Evolutionary conservation across 2,329 filamentous ascomycete genomes (phyloP).

Genomic region (Aspergillus arachidicola): DNA sequence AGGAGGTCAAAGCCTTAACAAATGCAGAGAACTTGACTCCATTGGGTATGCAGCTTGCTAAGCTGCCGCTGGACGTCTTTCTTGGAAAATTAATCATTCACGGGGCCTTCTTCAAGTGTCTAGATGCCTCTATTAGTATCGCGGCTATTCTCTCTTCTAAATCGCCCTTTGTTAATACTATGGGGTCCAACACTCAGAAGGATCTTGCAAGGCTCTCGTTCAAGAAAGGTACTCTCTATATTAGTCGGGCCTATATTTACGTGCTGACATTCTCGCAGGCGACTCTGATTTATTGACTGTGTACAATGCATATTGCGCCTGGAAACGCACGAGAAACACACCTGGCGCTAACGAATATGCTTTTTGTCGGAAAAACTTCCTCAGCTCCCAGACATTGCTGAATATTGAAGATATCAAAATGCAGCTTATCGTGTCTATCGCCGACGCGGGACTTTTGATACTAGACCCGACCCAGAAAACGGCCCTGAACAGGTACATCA

Average conservation of each 20-base stretch:
- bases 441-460: conserved; percentile 80
- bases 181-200: conserved; percentile 80
- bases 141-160: conserved; percentile 94
- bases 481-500: conserved; percentile 62
- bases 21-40: conserved; percentile 79
- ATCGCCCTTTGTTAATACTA: conserved; percentile 85
- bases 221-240: conserved; percentile 58
- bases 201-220: conserved; percentile 78
- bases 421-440: conserved; percentile 81
- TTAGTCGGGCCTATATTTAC: not conserved
- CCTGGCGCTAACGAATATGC: conserved; percentile 74
- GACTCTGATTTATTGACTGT: conserved; percentile 91
- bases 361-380: conserved; percentile 93
- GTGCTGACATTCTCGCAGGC: conserved; percentile 43
- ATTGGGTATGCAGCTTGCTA: conserved; percentile 82
- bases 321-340: conserved; percentile 79
- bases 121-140: conserved; percentile 88
- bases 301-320: conserved; percentile 89
- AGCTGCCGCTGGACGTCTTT: conserved; percentile 89
- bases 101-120: conserved; percentile 82
- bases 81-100: conserved; percentile 90
- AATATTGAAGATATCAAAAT: conserved; percentile 97
- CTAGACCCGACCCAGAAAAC: conserved; percentile 73
- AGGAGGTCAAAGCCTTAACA: conserved; percentile 90
- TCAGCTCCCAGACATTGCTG: conserved; percentile 81